Evolutionary conservation across 2,329 filamentous ascomycete species (phyloP).

Genomic region (Neoascochyta sp.): DNA sequence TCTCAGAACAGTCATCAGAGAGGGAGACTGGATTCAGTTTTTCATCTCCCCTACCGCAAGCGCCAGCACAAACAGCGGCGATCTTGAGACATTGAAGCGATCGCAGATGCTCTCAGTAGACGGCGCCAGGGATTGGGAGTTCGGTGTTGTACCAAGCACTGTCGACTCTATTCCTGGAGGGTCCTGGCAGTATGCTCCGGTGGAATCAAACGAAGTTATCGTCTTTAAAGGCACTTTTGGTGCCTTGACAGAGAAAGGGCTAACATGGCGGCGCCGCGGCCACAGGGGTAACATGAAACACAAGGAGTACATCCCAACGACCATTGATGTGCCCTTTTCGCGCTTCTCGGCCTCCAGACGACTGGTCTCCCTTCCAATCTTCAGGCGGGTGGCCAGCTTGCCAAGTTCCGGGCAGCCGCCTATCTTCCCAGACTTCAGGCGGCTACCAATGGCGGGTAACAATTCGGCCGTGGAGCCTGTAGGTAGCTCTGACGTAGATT

Average conservation of each 20-base stretch:
- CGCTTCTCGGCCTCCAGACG: slow-evolving; percentile 23
- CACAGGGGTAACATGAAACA: not conserved
- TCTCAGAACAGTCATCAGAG: slow-evolving; percentile 56
- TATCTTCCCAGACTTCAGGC: too few species aligned
- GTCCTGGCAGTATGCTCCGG: slow-evolving; percentile 16
- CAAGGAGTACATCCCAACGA: slow-evolving; percentile 33
- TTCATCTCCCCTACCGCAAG: slow-evolving; percentile 21
- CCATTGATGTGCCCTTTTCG: slow-evolving; percentile 50
- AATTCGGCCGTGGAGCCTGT: too few species aligned
- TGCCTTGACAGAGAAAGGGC: slow-evolving; percentile 57
- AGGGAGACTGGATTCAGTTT: slow-evolving; percentile 58
- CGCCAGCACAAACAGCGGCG: slow-evolving; percentile 1
- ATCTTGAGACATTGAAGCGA: slow-evolving; percentile 1
- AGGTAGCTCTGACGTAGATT: too few species aligned
- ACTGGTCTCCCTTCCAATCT: too few species aligned
- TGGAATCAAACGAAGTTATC: slow-evolving; percentile 11
- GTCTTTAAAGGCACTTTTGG: slow-evolving; percentile 53
- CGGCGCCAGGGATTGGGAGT: slow-evolving; percentile 21
- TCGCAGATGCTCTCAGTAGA: slow-evolving; percentile 1
- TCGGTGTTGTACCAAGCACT: slow-evolving; percentile 47
- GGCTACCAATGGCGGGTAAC: too few species aligned
- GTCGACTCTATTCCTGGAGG: slow-evolving; percentile 36
- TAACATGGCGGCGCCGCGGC: slow-evolving; percentile 22
- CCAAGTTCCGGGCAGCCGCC: too few species aligned
- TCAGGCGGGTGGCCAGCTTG: too few species aligned